Percentiles rank a stretch among this genome's conserved stretches.
Conservation (phyloP, 805 yeast species). For the Wickerhamiella qilinensis region DNA sequence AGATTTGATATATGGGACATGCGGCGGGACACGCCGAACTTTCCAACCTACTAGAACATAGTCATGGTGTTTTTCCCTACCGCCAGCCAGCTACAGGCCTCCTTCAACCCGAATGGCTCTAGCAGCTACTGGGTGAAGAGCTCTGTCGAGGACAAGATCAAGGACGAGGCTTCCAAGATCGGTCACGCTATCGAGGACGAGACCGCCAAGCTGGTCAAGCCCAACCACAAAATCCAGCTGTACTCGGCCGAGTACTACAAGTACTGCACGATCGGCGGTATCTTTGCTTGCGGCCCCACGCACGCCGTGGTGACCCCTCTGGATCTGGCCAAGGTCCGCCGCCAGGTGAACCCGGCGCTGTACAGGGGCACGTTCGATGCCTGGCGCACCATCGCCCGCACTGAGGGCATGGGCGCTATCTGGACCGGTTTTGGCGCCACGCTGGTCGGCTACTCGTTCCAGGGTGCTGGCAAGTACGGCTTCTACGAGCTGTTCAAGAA, state of each 20-base stretch:
- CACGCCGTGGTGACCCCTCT: conserved; percentile 87
- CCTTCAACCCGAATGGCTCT: conserved; percentile 24
- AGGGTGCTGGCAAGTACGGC: conserved; percentile 97
- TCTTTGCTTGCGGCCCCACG: conserved; percentile 87
- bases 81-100: conserved; percentile 21
- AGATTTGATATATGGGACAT: background rate
- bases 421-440: conserved; percentile 90
- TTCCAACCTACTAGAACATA: background rate
- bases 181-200: conserved; percentile 21
- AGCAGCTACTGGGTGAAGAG: conserved; percentile 23
- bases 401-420: conserved; percentile 60
- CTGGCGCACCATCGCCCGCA: conserved; percentile 55
- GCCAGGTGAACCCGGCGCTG: conserved; percentile 64
- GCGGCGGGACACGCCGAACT: background rate
- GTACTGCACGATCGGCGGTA: conserved; percentile 66
- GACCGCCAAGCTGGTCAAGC: conserved; percentile 21
- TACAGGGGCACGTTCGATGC: conserved; percentile 71
- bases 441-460: conserved; percentile 79
- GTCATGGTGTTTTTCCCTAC: conserved; percentile 26
- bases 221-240: conserved; percentile 29
- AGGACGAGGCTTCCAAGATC: conserved; percentile 15
- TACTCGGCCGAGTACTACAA: conserved; percentile 48
- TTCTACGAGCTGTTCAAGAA: conserved; percentile 84
- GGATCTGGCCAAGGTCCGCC: conserved; percentile 83
- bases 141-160: conserved; percentile 17